Evolutionary conservation across 179 eudicot genomes (phyloP).

Genomic region (Heliamphora pulchella): DNA sequence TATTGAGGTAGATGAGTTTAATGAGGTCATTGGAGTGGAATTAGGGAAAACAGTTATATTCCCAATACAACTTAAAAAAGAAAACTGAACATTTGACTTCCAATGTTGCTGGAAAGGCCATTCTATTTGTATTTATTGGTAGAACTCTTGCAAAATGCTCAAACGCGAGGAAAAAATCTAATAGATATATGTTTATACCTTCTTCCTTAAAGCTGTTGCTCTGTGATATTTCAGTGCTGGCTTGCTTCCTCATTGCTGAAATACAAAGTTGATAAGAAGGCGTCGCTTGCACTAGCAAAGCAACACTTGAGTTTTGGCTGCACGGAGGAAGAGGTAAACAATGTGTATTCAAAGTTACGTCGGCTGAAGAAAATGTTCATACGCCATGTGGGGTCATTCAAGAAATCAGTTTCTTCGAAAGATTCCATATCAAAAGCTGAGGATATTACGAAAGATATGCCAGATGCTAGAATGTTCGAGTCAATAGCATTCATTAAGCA

Average conservation of each 20-base stretch:
- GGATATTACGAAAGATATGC: constrained; percentile 14
- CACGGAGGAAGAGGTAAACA: constrained; percentile 37
- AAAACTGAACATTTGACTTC: too few relatives aligned
- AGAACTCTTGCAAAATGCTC: not conserved
- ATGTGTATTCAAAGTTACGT: constrained; percentile 31
- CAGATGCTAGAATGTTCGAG: constrained; percentile 6
- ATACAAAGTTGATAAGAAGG: constrained; percentile 36
- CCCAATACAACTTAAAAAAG: too few relatives aligned
- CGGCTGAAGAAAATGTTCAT: constrained; percentile 30
- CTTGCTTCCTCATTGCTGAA: constrained; percentile 41
- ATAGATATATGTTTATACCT: not conserved
- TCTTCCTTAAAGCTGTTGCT: not conserved
- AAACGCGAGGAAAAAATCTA: not conserved
- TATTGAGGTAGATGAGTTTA: too few relatives aligned
- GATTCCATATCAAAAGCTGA: constrained; percentile 18
- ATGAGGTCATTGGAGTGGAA: too few relatives aligned
- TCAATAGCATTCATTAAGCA: constrained; percentile 8
- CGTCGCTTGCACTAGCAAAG: constrained; percentile 38
- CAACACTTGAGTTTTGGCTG: constrained; percentile 39
- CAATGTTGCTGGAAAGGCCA: too few relatives aligned
- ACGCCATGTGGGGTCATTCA: constrained; percentile 19
- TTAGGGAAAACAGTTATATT: too few relatives aligned
- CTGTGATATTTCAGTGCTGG: constrained; percentile 41
- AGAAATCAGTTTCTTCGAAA: constrained; percentile 19
- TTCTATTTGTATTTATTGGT: not conserved